Conservation (phyloP, 2,329 filamentous ascomycete species). For the Claviceps quebecensis region DNA sequence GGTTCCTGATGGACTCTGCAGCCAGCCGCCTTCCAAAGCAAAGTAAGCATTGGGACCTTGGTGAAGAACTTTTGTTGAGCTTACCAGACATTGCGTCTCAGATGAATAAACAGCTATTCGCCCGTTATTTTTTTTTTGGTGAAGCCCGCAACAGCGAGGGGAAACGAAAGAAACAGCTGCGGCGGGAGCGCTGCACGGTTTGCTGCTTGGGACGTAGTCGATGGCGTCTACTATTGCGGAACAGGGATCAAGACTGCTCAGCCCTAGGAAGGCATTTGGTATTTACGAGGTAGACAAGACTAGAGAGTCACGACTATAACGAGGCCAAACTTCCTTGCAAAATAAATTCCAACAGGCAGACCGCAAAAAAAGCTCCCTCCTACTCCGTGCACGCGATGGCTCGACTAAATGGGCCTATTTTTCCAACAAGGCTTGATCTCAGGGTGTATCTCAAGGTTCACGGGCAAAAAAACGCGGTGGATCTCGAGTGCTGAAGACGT, state of each 20-base stretch:
- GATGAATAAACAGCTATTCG: neutral
- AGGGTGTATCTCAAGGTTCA: neutral
- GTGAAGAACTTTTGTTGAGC: constrained; percentile 6
- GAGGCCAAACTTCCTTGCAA: constrained; percentile 8
- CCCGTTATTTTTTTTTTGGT: neutral
- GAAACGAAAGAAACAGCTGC: neutral
- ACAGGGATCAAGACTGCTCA: constrained; percentile 11
- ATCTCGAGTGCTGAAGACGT: neutral
- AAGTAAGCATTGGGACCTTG: neutral
- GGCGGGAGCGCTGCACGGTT: constrained; percentile 4
- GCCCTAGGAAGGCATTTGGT: constrained; percentile 16
- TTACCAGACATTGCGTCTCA: constrained; percentile 22
- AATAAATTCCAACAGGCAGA: neutral
- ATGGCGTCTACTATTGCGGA: constrained; percentile 16
- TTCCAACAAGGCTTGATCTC: neutral
- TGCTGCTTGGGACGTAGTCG: constrained; percentile 1
- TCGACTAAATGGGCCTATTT: neutral
- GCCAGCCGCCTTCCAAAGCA: neutral
- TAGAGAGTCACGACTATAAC: constrained; percentile 21
- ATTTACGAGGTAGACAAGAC: constrained; percentile 20
- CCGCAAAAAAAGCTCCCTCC: neutral
- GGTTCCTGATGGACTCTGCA: neutral
- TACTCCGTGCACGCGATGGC: constrained; percentile 1
- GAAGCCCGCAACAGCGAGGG: neutral
- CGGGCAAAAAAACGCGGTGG: neutral